Percentiles rank a stretch among this genome's conserved stretches.
These are phyloP conservation scores for Phallus indusiatus DNA, from an alignment of 768 basidiomycete species.

Conservation along the genomic window DNA sequence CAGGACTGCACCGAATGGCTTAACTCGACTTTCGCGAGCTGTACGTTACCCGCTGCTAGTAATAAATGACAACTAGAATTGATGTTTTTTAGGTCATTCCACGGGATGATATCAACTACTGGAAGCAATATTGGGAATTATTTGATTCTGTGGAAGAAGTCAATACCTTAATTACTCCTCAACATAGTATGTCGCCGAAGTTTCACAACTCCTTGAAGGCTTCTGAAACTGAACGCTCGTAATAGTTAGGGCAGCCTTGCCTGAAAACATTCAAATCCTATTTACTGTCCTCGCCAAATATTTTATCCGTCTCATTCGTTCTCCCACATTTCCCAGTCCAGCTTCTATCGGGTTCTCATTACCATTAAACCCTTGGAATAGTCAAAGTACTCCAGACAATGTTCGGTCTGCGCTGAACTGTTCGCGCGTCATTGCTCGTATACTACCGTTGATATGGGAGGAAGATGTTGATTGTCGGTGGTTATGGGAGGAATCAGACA, in stretches of 20 bases:
- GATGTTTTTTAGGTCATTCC: neutral
- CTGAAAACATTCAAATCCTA: slow-evolving; percentile 2
- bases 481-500: slow-evolving; percentile 33
- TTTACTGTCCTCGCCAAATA: slow-evolving; percentile 4
- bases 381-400: neutral
- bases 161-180: slow-evolving; percentile 9
- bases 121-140: slow-evolving; percentile 10
- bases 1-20: slow-evolving; percentile 5
- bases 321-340: slow-evolving; percentile 6
- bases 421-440: slow-evolving; percentile 78
- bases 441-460: slow-evolving; percentile 86
- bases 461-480: slow-evolving; percentile 70
- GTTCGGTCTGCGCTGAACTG: slow-evolving; percentile 61
- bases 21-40: slow-evolving; percentile 2
- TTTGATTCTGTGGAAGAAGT: slow-evolving; percentile 10
- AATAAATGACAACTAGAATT: neutral
- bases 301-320: slow-evolving; percentile 4
- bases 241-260: slow-evolving; percentile 5
- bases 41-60: neutral
- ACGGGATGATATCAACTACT: slow-evolving; percentile 4
- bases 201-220: neutral
- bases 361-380: neutral
- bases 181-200: slow-evolving; percentile 1
- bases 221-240: neutral
- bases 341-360: neutral